Conservation (phyloP, 306 rosid genomes). For the Luffa aegyptiaca region DNA sequence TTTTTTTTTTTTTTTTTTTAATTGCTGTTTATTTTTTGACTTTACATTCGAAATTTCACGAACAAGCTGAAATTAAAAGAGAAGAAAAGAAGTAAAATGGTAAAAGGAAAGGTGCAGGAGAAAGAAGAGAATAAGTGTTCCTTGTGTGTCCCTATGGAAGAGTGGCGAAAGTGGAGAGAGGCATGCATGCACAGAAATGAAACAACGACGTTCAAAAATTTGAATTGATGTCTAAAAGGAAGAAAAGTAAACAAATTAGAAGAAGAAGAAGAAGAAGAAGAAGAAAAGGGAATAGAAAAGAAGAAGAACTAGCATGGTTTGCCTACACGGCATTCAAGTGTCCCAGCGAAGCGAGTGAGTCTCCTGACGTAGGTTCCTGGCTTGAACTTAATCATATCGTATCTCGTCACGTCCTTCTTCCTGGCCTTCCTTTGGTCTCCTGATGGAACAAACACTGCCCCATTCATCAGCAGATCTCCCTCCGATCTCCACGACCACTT, state of each 20-base stretch:
- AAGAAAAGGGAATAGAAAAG: background rate
- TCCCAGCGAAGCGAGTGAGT: background rate
- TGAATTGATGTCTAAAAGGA: background rate
- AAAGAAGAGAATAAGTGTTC: no score
- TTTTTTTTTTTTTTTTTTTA: no score
- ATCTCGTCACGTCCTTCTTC: background rate
- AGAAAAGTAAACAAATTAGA: no score
- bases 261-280: fast-evolving
- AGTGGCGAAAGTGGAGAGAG: no score
- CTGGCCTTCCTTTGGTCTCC: background rate
- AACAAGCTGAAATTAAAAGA: no score
- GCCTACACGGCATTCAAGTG: background rate
- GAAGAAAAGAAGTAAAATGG: no score
- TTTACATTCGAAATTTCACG: no score
- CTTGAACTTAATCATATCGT: background rate
- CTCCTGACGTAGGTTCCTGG: background rate
- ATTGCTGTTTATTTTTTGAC: no score
- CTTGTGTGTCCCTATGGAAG: no score
- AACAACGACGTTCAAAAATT: no score
- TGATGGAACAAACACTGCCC: background rate
- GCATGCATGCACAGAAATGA: no score
- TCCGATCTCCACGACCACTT: background rate
- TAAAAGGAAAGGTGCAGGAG: no score
- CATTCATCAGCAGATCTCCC: background rate
- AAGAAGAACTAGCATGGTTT: background rate